These are phyloP conservation scores for Isatis tinctoria DNA, from an alignment of 345 rosid genomes.

Conservation along the genomic window DNA sequence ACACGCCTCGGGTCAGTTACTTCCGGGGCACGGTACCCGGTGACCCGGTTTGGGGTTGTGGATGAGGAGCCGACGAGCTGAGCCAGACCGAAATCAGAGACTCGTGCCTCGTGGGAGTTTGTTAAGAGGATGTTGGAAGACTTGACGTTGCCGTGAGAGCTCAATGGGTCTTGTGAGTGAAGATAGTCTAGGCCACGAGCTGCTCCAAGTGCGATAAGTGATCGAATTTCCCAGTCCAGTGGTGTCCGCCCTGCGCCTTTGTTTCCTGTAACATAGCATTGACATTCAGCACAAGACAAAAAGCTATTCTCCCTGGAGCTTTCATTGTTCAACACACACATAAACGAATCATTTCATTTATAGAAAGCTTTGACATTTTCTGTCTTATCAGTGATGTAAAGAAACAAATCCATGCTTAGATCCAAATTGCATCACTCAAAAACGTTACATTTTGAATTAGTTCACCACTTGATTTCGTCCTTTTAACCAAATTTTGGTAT, in stretches of 20 bases:
- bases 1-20: slow-evolving; percentile 84
- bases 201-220: slow-evolving; percentile 75
- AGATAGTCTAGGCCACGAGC: slow-evolving; percentile 83
- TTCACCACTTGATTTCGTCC: neutral
- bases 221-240: slow-evolving; percentile 77
- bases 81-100: slow-evolving; percentile 91
- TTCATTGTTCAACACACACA: neutral
- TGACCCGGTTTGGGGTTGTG: slow-evolving; percentile 67
- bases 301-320: neutral
- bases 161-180: slow-evolving; percentile 74
- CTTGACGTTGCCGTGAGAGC: slow-evolving; percentile 90
- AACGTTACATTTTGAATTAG: neutral
- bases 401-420: neutral
- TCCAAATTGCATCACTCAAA: neutral
- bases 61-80: slow-evolving; percentile 70
- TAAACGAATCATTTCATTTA: neutral
- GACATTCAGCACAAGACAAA: neutral
- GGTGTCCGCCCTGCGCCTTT: slow-evolving; percentile 88
- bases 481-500: too few species aligned
- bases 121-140: slow-evolving; percentile 87
- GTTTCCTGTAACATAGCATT: slow-evolving; percentile 54
- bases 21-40: slow-evolving; percentile 94
- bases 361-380: neutral
- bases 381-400: neutral
- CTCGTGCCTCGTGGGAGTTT: slow-evolving; percentile 66